These are phyloP conservation scores for Cladosporium sp. DNA, from an alignment of 2,329 filamentous ascomycete species.

Conservation along the genomic window DNA sequence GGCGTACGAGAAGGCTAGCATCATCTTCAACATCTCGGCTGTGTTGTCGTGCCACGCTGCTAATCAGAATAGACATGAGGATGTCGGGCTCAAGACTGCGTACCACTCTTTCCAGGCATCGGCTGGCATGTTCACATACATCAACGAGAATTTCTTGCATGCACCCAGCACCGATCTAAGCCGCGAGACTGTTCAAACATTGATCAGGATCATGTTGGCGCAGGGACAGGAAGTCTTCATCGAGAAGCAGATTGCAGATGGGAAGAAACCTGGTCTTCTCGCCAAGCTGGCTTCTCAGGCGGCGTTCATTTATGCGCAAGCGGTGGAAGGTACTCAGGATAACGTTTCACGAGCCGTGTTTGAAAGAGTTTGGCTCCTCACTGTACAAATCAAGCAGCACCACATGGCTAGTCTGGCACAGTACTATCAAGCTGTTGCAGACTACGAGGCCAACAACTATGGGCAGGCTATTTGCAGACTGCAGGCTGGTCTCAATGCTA, in stretches of 20 bases:
- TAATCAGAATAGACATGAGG: conserved; percentile 86
- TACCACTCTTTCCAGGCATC: conserved; percentile 98
- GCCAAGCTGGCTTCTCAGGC: conserved; percentile 93
- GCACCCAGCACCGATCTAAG: conserved; percentile 95
- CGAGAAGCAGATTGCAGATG: conserved; percentile 90
- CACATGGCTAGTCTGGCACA: conserved; percentile 84
- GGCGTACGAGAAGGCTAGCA: conserved; percentile 96
- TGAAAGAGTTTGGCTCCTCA: conserved; percentile 86
- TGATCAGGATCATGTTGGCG: conserved; percentile 90
- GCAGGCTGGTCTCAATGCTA: conserved; percentile 74
- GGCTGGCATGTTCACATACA: conserved; percentile 99
- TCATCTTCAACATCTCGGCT: conserved; percentile 99
- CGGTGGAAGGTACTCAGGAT: conserved; percentile 85
- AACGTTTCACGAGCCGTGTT: conserved; percentile 90
- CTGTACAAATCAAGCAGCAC: conserved; percentile 79
- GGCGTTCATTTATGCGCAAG: conserved; percentile 82
- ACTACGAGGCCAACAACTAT: conserved; percentile 84
- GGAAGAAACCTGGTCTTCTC: conserved; percentile 87
- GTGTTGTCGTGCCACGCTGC: conserved; percentile 95
- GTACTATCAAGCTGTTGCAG: conserved; percentile 88
- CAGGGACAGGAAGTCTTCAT: conserved; percentile 97
- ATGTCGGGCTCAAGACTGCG: conserved; percentile 88
- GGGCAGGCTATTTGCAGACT: conserved; percentile 82
- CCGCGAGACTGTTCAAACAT: conserved; percentile 88
- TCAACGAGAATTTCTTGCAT: conserved; percentile 98